Base-by-base conservation (phyloP, 192 early-diverging fungal genomes). In the Oehlia diaphana region DNA sequence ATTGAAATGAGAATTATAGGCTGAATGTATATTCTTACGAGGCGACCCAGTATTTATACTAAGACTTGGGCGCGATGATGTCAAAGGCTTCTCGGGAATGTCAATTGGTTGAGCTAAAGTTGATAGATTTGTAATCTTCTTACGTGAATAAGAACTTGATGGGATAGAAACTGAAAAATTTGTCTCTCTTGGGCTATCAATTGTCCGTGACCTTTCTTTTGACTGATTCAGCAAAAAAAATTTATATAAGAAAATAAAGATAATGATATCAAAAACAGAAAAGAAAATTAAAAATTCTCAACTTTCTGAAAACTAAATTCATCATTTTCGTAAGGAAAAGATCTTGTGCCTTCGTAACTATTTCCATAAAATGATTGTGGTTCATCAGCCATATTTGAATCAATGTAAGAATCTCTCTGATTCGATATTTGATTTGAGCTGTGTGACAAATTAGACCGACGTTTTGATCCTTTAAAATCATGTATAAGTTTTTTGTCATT, bases 391-490 rank as follows among this genome's bases (percentile, higher is more conserved):
- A 73, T 6, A 53, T 44, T 28, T 26, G 39, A 28, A 53, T 74
- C 72, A 21, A 44, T 21, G 12, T 14, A 12, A 28, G 33, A 35
- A 50, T 68, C 77, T 69, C 23, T 50, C 14, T 26, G 42, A 37
- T 49, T 19, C 6, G 66, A 49, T 33, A 37, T 8, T 31, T 9
- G 14, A 31, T 23, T 67, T 23, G 76, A 47, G 16, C 26, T 35
- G 47, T 78, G 23, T 28, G 76, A 78, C 10, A 63, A 69, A 78
- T 78, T 78, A 37, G 77, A 78, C 26, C 44, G 64, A 5, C 77
- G 77, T 21, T 50, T 78, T 66, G 13, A 37, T 50, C n/a, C 28
- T 69, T 69, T 49, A 49, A 21, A 26, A 47, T 78, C 65, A 7
- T 7, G 21, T 7, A 28, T 63, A 10, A 4, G 31, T n/a, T 10